phyloP scores from a whole-genome alignment of 257 asterid species.

The Cynanchum wilfordii region DNA sequence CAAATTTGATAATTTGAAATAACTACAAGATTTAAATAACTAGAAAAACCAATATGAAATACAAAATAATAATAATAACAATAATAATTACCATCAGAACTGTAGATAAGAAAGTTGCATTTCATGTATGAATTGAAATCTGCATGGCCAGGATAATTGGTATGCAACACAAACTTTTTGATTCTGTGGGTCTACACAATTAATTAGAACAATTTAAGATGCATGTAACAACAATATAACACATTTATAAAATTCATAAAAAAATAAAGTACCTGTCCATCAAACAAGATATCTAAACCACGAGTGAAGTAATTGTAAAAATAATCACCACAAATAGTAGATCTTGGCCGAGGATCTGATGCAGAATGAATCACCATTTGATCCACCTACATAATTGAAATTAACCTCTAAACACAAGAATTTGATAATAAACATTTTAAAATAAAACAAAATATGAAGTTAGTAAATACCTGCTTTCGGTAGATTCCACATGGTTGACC shows the following conservation, averaged over 20 bases:
- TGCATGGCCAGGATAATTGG: conserved; percentile 90
- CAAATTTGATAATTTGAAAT: not conserved
- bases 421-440: not conserved
- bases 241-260: not conserved
- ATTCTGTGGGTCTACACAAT: conserved; percentile 62
- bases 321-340: conserved; percentile 75
- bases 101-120: conserved; percentile 62
- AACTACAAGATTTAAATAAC: not conserved
- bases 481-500: conserved; percentile 88
- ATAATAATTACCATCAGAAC: conserved; percentile 43
- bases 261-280: conserved; percentile 51
- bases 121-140: conserved; percentile 85
- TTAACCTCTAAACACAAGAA: conserved; percentile 11
- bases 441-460: not conserved
- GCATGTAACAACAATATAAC: not conserved
- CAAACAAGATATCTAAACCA: conserved; percentile 73
- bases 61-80: no score
- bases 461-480: conserved; percentile 57
- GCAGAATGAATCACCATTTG: conserved; percentile 88
- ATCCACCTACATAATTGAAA: conserved; percentile 50
- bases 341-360: conserved; percentile 66
- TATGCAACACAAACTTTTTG: conserved; percentile 76
- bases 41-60: not conserved
- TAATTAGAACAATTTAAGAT: conserved; percentile 12
- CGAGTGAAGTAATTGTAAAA: conserved; percentile 73